These are phyloP conservation scores for Sideroxylon spinosum DNA, from an alignment of 179 eudicot genomes.

Conservation along the genomic window DNA sequence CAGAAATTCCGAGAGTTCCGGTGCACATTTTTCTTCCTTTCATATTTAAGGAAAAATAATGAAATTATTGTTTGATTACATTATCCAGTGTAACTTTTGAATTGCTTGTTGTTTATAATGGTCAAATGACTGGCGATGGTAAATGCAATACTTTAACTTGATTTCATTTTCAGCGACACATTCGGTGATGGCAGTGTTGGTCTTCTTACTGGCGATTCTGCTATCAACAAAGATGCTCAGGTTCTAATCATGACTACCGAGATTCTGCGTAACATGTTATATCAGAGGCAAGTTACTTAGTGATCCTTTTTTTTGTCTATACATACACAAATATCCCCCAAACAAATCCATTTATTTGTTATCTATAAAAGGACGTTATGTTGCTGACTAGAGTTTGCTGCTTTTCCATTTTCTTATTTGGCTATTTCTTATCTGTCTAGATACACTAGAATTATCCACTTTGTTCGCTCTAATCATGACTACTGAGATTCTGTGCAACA, in stretches of 20 bases:
- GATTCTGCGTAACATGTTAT: slow-evolving; percentile 93
- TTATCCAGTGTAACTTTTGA: not conserved
- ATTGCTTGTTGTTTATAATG: not conserved
- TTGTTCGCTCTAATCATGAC: slow-evolving; percentile 64
- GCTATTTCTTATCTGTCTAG: not conserved
- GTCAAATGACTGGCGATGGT: not conserved
- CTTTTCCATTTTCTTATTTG: not conserved
- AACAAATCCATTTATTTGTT: not conserved
- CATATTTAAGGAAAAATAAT: not conserved
- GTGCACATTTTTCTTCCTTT: slow-evolving; percentile 27
- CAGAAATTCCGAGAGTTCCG: slow-evolving; percentile 96
- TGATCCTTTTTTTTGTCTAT: not conserved
- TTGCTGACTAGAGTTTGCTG: not conserved
- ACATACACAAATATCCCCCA: too few relatives aligned
- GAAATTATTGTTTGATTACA: slow-evolving; percentile 10
- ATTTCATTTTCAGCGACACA: slow-evolving; percentile 50
- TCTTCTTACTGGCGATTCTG: slow-evolving; percentile 97
- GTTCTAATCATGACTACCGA: slow-evolving; percentile 96
- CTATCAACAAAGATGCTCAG: slow-evolving; percentile 89
- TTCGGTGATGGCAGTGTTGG: slow-evolving; percentile 94
- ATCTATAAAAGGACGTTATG: not conserved
- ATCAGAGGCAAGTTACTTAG: slow-evolving; percentile 57
- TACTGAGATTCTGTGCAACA: slow-evolving; percentile 92
- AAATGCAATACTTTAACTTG: not conserved
- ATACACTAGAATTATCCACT: not conserved